phyloP scores from a whole-genome alignment of 108 stramenopile species.

The Cyclotella kingstonii region DNA sequence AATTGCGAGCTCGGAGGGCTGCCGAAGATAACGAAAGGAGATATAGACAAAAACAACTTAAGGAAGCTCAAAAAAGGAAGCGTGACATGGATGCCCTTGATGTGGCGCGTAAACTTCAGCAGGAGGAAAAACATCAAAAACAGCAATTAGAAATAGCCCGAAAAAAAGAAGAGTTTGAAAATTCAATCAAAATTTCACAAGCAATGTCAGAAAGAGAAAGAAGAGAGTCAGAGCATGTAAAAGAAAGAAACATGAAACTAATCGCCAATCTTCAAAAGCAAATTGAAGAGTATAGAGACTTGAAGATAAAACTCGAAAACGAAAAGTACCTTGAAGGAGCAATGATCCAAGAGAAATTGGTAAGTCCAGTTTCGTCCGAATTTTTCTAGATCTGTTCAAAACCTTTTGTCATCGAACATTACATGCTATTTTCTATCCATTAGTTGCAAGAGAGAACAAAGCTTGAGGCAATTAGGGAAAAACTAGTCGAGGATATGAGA shows the following conservation, averaged over 20 bases:
- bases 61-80: slow-evolving; percentile 57
- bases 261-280: slow-evolving; percentile 51
- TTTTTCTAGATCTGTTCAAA: neutral
- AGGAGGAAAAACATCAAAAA: slow-evolving; percentile 48
- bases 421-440: neutral
- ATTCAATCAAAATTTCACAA: slow-evolving; percentile 31
- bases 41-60: slow-evolving; percentile 43
- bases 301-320: slow-evolving; percentile 25
- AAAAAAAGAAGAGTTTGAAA: slow-evolving; percentile 55
- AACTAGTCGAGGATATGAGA: slow-evolving; percentile 56
- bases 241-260: slow-evolving; percentile 37
- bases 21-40: slow-evolving; percentile 63
- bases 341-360: slow-evolving; percentile 43
- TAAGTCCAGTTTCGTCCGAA: neutral
- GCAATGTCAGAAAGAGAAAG: slow-evolving; percentile 57
- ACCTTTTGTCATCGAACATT: neutral
- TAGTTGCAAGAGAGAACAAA: slow-evolving; percentile 46
- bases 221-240: slow-evolving; percentile 33
- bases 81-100: slow-evolving; percentile 40
- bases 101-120: slow-evolving; percentile 42
- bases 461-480: slow-evolving; percentile 52
- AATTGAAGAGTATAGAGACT: slow-evolving; percentile 56
- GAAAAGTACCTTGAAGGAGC: slow-evolving; percentile 57
- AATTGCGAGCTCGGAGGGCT: slow-evolving; percentile 74
- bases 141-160: slow-evolving; percentile 31